These are phyloP conservation scores for Cantharellus cinnabarinus DNA, from an alignment of 768 basidiomycete species.

Conservation along the genomic window DNA sequence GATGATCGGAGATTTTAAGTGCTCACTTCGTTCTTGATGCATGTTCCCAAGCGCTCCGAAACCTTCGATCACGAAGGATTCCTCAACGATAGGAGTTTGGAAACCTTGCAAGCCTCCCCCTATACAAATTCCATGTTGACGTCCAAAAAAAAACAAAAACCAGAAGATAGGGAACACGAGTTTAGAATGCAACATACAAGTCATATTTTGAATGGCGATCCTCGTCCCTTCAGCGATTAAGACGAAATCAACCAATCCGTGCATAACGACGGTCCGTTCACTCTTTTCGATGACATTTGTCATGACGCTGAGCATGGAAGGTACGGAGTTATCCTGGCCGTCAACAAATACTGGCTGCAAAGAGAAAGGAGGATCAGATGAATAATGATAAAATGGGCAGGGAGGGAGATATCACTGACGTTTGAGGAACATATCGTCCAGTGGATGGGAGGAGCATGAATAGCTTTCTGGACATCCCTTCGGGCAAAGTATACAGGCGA, in stretches of 20 bases:
- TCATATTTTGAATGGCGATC: background rate
- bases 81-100: background rate
- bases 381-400: background rate
- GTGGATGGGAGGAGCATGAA: conserved; percentile 45
- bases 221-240: conserved; percentile 42
- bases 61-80: background rate
- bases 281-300: conserved; percentile 63
- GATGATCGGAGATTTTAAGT: background rate
- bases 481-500: conserved; percentile 50
- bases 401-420: background rate
- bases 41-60: conserved; percentile 10
- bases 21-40: conserved; percentile 38
- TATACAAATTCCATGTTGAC: background rate
- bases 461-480: conserved; percentile 42
- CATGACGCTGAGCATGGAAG: conserved; percentile 41
- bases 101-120: background rate
- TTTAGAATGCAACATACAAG: background rate
- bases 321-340: conserved; percentile 34
- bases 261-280: conserved; percentile 42
- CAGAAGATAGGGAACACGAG: background rate
- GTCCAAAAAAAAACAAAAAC: no score
- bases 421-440: conserved; percentile 44
- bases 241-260: conserved; percentile 54
- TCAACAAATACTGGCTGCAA: conserved; percentile 5
- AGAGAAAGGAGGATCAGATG: conserved; percentile 33